Evolutionary conservation across 2,329 filamentous ascomycete genomes (phyloP).

Genomic region (Coniochaeta sp.): DNA sequence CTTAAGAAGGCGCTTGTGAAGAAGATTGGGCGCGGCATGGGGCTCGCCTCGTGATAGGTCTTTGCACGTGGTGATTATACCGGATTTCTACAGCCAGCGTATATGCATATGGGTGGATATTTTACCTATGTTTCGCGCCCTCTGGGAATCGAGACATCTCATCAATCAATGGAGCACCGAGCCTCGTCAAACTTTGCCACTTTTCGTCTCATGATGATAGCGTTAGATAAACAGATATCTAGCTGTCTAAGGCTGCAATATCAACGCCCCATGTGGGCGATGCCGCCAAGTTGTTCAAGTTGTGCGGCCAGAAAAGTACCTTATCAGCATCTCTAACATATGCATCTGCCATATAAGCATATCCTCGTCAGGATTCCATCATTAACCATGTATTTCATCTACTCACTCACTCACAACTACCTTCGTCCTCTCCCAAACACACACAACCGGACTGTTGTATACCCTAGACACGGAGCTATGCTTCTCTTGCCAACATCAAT

Average conservation of each 20-base stretch:
- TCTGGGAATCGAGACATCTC: background rate
- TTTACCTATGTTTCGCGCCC: background rate
- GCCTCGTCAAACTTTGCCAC: background rate
- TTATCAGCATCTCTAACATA: background rate
- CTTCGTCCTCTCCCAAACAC: background rate
- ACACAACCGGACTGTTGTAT: background rate
- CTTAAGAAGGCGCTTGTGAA: constrained; percentile 72
- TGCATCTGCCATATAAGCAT: background rate
- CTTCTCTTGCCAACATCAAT: background rate
- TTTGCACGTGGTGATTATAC: background rate
- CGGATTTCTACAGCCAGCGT: background rate
- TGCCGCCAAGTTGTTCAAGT: background rate
- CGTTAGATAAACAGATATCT: background rate
- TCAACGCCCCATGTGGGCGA: background rate
- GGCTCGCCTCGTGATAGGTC: constrained; percentile 35
- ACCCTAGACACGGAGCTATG: background rate
- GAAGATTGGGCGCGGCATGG: constrained; percentile 74
- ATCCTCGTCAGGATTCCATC: background rate
- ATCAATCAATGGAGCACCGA: background rate
- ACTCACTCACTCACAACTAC: background rate
- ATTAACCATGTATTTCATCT: background rate
- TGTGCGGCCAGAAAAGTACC: background rate
- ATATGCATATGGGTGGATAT: background rate
- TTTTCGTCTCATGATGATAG: background rate
- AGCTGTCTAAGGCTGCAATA: background rate